Evolutionary conservation across 306 rosid genomes (phyloP).

Genomic region (Abrus precatorius): DNA sequence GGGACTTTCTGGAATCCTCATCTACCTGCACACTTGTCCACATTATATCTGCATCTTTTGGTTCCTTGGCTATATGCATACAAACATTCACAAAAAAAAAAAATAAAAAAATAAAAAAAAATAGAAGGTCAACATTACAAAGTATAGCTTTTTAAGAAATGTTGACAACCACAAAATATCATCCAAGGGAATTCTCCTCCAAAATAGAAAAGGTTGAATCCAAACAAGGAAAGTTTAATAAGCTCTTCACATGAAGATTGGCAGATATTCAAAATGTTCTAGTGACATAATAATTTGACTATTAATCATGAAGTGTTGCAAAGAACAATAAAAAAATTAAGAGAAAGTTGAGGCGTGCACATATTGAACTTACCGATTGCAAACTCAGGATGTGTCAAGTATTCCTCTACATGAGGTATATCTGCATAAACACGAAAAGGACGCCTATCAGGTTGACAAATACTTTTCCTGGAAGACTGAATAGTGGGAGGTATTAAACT

Average conservation of each 20-base stretch:
- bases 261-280: too few relatives aligned
- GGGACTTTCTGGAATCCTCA: constrained; percentile 81
- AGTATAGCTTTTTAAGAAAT: background rate
- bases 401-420: constrained; percentile 88
- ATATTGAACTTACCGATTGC: constrained; percentile 67
- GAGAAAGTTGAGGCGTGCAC: background rate
- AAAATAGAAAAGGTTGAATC: background rate
- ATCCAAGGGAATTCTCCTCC: background rate
- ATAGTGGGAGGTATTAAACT: constrained; percentile 39
- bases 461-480: constrained; percentile 49
- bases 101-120: background rate
- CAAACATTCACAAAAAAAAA: constrained; percentile 25
- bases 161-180: constrained; percentile 31
- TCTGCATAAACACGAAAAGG: constrained; percentile 80
- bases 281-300: too few relatives aligned
- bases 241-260: too few relatives aligned
- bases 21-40: constrained; percentile 91
- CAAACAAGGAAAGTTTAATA: too few relatives aligned
- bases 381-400: constrained; percentile 80
- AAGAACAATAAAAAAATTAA: too few relatives aligned
- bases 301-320: too few relatives aligned
- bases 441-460: constrained; percentile 48
- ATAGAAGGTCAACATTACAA: constrained; percentile 29
- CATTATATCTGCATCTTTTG: constrained; percentile 88
- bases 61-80: constrained; percentile 73